Conservation (phyloP, 2,329 filamentous ascomycete genomes). For the Epichloe amarillans region DNA sequence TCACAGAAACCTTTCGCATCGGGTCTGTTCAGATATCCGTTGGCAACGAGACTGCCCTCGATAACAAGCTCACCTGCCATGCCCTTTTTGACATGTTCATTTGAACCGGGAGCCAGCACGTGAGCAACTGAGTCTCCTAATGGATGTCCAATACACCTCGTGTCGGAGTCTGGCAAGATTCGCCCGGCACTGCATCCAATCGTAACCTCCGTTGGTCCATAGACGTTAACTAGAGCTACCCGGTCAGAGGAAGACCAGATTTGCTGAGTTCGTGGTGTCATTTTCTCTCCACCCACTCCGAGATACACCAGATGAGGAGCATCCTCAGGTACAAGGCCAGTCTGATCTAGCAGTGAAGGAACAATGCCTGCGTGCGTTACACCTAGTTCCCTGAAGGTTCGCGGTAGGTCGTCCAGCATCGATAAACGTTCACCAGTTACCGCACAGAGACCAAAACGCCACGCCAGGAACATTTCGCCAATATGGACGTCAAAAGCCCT, state of each 20-base stretch:
- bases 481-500: constrained; percentile 15
- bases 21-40: constrained; percentile 26
- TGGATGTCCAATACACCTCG: constrained; percentile 10
- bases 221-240: constrained; percentile 11
- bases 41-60: constrained; percentile 29
- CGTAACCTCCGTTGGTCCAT: constrained; percentile 53
- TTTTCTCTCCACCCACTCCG: constrained; percentile 51
- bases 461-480: constrained; percentile 11
- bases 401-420: constrained; percentile 17
- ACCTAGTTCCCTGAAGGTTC: constrained; percentile 32
- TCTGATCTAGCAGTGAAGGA: constrained; percentile 45
- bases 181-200: constrained; percentile 34
- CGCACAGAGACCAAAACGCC: constrained; percentile 1
- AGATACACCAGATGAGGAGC: constrained; percentile 50
- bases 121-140: constrained; percentile 8
- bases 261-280: constrained; percentile 29
- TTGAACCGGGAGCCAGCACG: constrained; percentile 5
- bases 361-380: constrained; percentile 55
- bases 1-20: constrained; percentile 5
- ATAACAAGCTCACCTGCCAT: constrained; percentile 30
- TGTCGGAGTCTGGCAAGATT: constrained; percentile 7
- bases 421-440: background rate
- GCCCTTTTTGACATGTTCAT: constrained; percentile 5
- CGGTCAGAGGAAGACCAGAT: background rate
- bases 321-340: constrained; percentile 38